Conservation (phyloP, 1,139 yeast genomes). For the Kazachstania sp. region DNA sequence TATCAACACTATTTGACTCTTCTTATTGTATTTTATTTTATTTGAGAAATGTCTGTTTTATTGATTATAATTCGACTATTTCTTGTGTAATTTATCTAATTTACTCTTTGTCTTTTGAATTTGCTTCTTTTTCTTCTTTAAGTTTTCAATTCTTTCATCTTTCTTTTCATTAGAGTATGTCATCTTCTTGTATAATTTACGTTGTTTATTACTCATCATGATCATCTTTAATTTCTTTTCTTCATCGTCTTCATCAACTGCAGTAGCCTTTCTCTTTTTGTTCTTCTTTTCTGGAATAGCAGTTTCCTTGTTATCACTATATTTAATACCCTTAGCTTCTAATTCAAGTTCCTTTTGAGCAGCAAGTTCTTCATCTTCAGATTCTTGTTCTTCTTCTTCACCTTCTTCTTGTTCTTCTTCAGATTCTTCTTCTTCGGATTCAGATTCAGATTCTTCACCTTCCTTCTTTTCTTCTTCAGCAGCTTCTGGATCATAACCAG, state of each 20-base stretch:
- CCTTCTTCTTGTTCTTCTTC: slow-evolving; percentile 39
- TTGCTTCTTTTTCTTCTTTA: slow-evolving; percentile 72
- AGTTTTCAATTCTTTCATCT: slow-evolving; percentile 65
- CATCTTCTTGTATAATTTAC: slow-evolving; percentile 91
- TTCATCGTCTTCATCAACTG: slow-evolving; percentile 51
- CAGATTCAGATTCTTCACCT: slow-evolving; percentile 41
- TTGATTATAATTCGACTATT: slow-evolving; percentile 11
- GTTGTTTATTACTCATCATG: slow-evolving; percentile 97
- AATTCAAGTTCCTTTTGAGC: slow-evolving; percentile 81
- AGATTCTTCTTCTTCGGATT: slow-evolving; percentile 33
- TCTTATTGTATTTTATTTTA: too few relatives aligned
- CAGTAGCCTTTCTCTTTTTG: slow-evolving; percentile 33
- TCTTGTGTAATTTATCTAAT: slow-evolving; percentile 37
- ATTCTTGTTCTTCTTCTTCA: slow-evolving; percentile 41
- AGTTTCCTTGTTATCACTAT: slow-evolving; percentile 45
- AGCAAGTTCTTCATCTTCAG: slow-evolving; percentile 49
- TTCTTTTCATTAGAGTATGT: slow-evolving; percentile 84
- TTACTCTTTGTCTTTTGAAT: slow-evolving; percentile 59
- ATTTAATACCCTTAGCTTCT: slow-evolving; percentile 82
- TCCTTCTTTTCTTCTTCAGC: slow-evolving; percentile 45
- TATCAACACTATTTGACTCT: neutral
- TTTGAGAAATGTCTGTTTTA: neutral
- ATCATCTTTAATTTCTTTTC: slow-evolving; percentile 83
- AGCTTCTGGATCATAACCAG: slow-evolving; percentile 77
- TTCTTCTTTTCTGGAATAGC: slow-evolving; percentile 14